phyloP scores from a whole-genome alignment of 805 yeast genomes.

The Metschnikowia bowlesiae region DNA sequence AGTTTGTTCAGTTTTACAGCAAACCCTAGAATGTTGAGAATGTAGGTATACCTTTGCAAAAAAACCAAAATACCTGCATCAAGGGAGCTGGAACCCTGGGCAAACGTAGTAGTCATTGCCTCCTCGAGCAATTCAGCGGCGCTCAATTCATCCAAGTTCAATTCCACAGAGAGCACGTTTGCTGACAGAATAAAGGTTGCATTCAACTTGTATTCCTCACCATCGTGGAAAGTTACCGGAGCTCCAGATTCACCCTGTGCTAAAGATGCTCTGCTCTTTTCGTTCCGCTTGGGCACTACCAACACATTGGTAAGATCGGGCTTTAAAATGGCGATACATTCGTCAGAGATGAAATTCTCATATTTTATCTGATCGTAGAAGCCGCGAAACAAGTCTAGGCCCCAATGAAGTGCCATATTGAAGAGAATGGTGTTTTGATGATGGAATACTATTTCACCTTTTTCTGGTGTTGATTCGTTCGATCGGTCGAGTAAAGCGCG shows the following conservation, averaged over 20 bases:
- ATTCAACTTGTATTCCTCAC: constrained; percentile 58
- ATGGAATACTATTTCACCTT: not conserved
- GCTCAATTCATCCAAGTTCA: constrained; percentile 63
- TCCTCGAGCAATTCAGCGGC: constrained; percentile 64
- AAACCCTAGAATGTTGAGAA: constrained; percentile 58
- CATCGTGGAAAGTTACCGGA: constrained; percentile 46
- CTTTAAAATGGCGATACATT: constrained; percentile 11
- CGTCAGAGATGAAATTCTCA: constrained; percentile 4
- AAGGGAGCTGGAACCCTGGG: constrained; percentile 45
- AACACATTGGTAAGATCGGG: constrained; percentile 32
- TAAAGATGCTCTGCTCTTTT: constrained; percentile 15
- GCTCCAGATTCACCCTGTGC: constrained; percentile 12
- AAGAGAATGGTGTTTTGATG: not conserved
- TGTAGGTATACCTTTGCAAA: constrained; percentile 64
- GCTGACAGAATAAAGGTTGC: constrained; percentile 60
- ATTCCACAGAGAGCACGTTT: constrained; percentile 49
- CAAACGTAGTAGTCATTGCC: constrained; percentile 35
- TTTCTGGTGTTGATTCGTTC: constrained; percentile 5
- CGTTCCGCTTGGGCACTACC: constrained; percentile 31
- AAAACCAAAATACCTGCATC: constrained; percentile 68
- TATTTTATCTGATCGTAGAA: constrained; percentile 15
- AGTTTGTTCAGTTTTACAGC: constrained; percentile 21
- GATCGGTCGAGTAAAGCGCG: not conserved
- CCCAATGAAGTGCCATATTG: constrained; percentile 10
- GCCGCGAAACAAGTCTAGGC: constrained; percentile 11